These are phyloP conservation scores for Salix suchowensis DNA, from an alignment of 345 rosid genomes.

Conservation along the genomic window DNA sequence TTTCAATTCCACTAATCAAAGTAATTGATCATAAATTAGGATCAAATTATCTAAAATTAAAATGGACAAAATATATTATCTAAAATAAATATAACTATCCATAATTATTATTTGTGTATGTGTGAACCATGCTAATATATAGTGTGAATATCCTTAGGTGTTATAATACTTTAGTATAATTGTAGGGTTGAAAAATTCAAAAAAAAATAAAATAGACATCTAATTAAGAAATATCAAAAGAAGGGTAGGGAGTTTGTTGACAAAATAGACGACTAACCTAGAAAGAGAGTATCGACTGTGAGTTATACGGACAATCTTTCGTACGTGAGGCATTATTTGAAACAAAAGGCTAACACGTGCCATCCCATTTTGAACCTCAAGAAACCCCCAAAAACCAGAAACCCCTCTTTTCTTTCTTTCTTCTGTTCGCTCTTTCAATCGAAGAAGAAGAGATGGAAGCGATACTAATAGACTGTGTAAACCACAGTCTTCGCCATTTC, in stretches of 20 bases:
- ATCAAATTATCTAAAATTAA: too few species aligned
- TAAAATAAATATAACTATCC: too few species aligned
- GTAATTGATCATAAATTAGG: too few species aligned
- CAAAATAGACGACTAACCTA: not conserved
- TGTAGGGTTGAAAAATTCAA: too few species aligned
- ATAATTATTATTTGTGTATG: too few species aligned
- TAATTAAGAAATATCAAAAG: not conserved
- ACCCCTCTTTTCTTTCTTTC: constrained; percentile 11
- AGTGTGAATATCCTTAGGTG: too few species aligned
- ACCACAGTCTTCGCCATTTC: constrained; percentile 82
- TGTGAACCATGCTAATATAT: too few species aligned
- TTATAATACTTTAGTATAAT: too few species aligned
- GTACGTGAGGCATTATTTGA: constrained; percentile 40
- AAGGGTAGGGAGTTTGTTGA: not conserved
- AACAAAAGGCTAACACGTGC: constrained; percentile 34
- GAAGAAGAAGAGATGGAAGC: constrained; percentile 60
- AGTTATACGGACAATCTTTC: not conserved
- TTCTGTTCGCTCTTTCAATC: constrained; percentile 12
- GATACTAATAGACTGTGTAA: constrained; percentile 70
- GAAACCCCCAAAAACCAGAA: constrained; percentile 24
- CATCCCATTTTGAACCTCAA: constrained; percentile 34
- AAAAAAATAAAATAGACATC: too few species aligned
- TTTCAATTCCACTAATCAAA: too few species aligned
- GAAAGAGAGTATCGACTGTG: not conserved
- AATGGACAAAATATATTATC: too few species aligned